Evolutionary conservation across 2,329 filamentous ascomycete species (phyloP).

Genomic region (Gnomoniopsis smithogilvyi): DNA sequence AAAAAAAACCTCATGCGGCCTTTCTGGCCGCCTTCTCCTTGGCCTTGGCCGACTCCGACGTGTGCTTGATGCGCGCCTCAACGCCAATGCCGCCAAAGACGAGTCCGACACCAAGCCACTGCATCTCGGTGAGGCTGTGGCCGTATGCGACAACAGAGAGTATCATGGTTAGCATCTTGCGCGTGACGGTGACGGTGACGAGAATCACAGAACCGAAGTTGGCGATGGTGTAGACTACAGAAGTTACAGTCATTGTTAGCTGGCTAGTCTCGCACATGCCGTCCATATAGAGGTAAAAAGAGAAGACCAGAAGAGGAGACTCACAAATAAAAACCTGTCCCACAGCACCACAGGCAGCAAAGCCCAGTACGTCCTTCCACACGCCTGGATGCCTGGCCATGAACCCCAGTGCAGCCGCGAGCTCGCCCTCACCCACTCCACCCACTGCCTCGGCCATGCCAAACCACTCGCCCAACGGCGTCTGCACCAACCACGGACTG

Average conservation of each 20-base stretch:
- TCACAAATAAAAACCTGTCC: conserved; percentile 94
- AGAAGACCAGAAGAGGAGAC: conserved; percentile 25
- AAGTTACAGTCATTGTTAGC: too few relatives aligned
- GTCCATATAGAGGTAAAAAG: too few relatives aligned
- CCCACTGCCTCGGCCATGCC: conserved; percentile 61
- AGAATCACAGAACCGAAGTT: conserved; percentile 89
- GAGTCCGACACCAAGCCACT: conserved; percentile 87
- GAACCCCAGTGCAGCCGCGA: conserved; percentile 76
- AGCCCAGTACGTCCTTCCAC: conserved; percentile 83
- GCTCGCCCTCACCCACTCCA: conserved; percentile 65
- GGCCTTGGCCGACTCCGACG: conserved; percentile 74
- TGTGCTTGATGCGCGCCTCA: conserved; percentile 76
- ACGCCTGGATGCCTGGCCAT: conserved; percentile 76
- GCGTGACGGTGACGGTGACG: conserved; percentile 93
- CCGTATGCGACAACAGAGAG: conserved; percentile 93
- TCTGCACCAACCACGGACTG: conserved; percentile 75
- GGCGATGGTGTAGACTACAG: conserved; percentile 85
- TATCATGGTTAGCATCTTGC: conserved; percentile 99
- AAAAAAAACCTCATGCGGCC: conserved; percentile 25
- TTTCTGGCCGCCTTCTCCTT: conserved; percentile 39
- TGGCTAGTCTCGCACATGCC: too few relatives aligned
- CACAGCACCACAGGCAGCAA: conserved; percentile 84
- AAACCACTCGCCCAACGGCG: conserved; percentile 60
- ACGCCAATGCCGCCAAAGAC: conserved; percentile 96
- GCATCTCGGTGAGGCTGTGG: conserved; percentile 79